phyloP scores from a whole-genome alignment of 1,284 basidiomycete genomes.

The Puccinia novopanici region DNA sequence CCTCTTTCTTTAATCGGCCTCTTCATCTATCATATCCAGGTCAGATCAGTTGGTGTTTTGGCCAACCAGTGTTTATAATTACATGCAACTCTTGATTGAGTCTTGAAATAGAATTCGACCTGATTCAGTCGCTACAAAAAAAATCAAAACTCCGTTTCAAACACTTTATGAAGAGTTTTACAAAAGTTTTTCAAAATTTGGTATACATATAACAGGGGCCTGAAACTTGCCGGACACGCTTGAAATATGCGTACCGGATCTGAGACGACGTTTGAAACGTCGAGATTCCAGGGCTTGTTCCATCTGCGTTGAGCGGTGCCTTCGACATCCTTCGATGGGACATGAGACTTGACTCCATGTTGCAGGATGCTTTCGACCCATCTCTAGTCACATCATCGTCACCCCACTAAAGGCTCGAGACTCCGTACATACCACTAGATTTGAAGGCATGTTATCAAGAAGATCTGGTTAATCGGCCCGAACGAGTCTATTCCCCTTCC shows the following conservation, averaged over 20 bases:
- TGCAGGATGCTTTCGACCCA: neutral
- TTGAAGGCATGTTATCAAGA: neutral
- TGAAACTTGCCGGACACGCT: slow-evolving; percentile 6
- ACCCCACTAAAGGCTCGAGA: neutral
- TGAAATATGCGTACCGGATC: neutral
- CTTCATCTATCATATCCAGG: too few species aligned
- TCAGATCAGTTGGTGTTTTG: too few species aligned
- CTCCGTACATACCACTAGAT: neutral
- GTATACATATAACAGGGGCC: too few species aligned
- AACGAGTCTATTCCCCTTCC: neutral
- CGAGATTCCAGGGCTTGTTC: neutral
- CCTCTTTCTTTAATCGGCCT: too few species aligned
- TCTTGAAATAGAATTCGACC: too few species aligned
- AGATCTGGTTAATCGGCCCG: neutral
- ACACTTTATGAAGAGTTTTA: too few species aligned
- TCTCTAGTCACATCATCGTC: neutral
- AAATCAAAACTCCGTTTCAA: too few species aligned
- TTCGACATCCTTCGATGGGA: neutral
- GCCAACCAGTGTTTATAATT: too few species aligned
- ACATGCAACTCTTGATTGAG: too few species aligned
- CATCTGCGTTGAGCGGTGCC: too few species aligned
- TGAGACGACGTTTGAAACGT: slow-evolving; percentile 8
- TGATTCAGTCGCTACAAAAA: too few species aligned
- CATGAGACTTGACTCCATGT: neutral
- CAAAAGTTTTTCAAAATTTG: too few species aligned